A percentile compares a stretch with the other conserved stretches of the same genome.
Evolutionary conservation across 805 yeast species (phyloP).

Genomic region (Monosporozyma siamensis): DNA sequence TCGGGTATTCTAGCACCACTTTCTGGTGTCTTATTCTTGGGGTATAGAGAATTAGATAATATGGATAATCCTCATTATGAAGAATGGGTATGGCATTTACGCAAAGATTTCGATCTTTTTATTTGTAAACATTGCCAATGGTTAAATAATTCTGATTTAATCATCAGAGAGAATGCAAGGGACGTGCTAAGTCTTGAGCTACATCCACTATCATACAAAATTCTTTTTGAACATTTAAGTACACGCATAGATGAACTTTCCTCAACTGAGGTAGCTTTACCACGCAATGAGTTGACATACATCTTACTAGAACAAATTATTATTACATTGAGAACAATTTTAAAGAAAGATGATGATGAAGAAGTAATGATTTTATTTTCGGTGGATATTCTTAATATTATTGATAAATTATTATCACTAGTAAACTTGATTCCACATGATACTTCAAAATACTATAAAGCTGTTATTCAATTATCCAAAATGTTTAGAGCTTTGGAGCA

Average conservation of each 20-base stretch:
- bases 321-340: slow-evolving; percentile 35
- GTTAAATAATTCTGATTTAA: slow-evolving; percentile 40
- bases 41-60: slow-evolving; percentile 2
- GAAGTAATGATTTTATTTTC: slow-evolving; percentile 29
- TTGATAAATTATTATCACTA: slow-evolving; percentile 27
- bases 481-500: slow-evolving; percentile 26
- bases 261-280: slow-evolving; percentile 15
- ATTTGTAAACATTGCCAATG: slow-evolving; percentile 42
- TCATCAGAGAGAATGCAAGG: slow-evolving; percentile 58
- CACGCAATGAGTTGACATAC: slow-evolving; percentile 22
- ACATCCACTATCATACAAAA: slow-evolving; percentile 47
- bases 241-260: slow-evolving; percentile 30
- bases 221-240: slow-evolving; percentile 39
- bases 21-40: slow-evolving; percentile 49
- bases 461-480: slow-evolving; percentile 29
- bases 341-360: slow-evolving; percentile 28
- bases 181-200: slow-evolving; percentile 61
- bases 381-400: slow-evolving; percentile 25
- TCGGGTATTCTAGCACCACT: slow-evolving; percentile 67
- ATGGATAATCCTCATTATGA: slow-evolving; percentile 7
- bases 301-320: slow-evolving; percentile 42
- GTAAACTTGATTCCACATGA: slow-evolving; percentile 20
- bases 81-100: slow-evolving; percentile 27
- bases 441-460: slow-evolving; percentile 23
- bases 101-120: slow-evolving; percentile 37